phyloP scores from a whole-genome alignment of 306 rosid species.

The Aeschynomene evenia region DNA sequence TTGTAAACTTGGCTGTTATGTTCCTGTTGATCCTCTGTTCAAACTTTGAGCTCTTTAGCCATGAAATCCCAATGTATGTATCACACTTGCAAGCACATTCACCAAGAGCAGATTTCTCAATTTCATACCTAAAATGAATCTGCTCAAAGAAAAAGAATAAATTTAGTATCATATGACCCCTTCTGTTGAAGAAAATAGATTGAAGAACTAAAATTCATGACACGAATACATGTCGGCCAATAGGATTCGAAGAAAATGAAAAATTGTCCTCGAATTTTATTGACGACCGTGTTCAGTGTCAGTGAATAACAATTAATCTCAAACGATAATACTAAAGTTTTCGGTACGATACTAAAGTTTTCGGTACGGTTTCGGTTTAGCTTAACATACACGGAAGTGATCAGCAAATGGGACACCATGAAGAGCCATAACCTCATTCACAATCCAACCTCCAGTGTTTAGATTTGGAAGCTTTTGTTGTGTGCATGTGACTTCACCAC shows the following conservation, averaged over 20 bases:
- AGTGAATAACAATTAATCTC: too few relatives aligned
- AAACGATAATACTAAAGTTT: too few relatives aligned
- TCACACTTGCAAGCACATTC: conserved; percentile 60
- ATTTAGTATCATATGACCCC: neutral
- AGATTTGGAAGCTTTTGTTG: conserved; percentile 50
- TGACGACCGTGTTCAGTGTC: too few relatives aligned
- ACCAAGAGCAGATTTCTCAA: conserved; percentile 52
- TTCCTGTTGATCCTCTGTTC: conserved; percentile 60
- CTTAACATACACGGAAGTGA: conserved; percentile 54
- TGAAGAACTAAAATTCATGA: neutral
- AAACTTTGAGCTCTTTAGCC: conserved; percentile 70
- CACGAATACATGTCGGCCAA: too few relatives aligned
- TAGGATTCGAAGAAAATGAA: too few relatives aligned
- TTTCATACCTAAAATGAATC: conserved; percentile 65
- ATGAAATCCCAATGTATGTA: conserved; percentile 47
- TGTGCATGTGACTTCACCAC: conserved; percentile 66
- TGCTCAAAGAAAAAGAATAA: conserved; percentile 34
- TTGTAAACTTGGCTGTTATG: conserved; percentile 51
- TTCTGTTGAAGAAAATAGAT: conserved; percentile 1
- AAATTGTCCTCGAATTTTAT: too few relatives aligned
- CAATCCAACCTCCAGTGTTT: conserved; percentile 56
- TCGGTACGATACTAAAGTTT: too few relatives aligned
- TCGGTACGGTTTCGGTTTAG: conserved; percentile 27
- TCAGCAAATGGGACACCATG: conserved; percentile 66
- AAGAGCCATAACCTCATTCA: conserved; percentile 69